A percentile compares a stretch with the other conserved stretches of the same genome.
phyloP scores from a whole-genome alignment of 306 rosid genomes.

The Myrica gale region DNA sequence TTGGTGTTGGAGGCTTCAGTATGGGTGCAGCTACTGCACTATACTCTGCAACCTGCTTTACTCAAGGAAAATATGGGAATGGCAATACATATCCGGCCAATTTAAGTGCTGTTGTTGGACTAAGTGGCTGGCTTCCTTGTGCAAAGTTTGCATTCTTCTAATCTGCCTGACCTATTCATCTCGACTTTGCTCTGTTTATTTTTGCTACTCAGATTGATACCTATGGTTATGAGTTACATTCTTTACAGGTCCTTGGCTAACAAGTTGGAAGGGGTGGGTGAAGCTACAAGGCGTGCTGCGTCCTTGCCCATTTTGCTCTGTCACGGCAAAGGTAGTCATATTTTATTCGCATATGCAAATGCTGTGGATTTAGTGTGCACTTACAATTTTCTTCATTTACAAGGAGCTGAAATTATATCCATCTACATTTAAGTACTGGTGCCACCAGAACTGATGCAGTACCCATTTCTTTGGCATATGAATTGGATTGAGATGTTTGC shows the following conservation, averaged over 20 bases:
- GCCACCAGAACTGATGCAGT: background rate
- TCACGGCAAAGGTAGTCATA: slow-evolving; percentile 81
- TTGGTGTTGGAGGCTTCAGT: slow-evolving; percentile 97
- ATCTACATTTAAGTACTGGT: background rate
- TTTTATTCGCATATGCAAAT: background rate
- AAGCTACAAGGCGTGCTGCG: slow-evolving; percentile 58
- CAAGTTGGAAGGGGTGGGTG: slow-evolving; percentile 63
- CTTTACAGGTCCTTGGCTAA: slow-evolving; percentile 59
- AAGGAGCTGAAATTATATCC: background rate
- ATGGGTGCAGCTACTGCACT: slow-evolving; percentile 98
- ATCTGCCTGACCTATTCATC: slow-evolving; percentile 18
- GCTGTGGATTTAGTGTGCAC: background rate
- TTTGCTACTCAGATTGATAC: slow-evolving; percentile 10
- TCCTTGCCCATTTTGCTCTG: slow-evolving; percentile 83
- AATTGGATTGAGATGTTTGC: background rate
- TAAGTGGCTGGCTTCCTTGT: slow-evolving; percentile 99
- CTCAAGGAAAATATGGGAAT: slow-evolving; percentile 65
- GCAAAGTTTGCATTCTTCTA: slow-evolving; percentile 58
- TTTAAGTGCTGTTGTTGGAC: slow-evolving; percentile 78
- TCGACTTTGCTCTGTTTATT: slow-evolving; percentile 7
- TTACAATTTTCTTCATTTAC: background rate
- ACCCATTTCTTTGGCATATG: background rate
- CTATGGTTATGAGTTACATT: slow-evolving; percentile 26
- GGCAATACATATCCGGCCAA: slow-evolving; percentile 69
- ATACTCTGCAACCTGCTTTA: slow-evolving; percentile 75